Base-by-base conservation (phyloP, 2,329 filamentous ascomycete genomes). In the Rachicladosporium sp. region DNA sequence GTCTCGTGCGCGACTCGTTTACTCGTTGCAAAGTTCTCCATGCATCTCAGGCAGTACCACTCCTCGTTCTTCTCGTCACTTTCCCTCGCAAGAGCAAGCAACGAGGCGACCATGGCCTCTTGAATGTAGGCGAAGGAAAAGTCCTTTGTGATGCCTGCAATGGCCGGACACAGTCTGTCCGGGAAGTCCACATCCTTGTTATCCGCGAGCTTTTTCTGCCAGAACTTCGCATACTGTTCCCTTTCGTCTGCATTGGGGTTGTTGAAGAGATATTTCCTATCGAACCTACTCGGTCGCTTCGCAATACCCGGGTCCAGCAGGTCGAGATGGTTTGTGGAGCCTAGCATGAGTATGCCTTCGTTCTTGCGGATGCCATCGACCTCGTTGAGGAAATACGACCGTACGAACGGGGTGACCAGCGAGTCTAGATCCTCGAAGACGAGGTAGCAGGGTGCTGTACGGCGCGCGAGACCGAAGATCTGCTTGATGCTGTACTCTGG, bases 391-490 rank as follows among this genome's bases (percentile, higher is more conserved):
- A 84, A 83, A 61, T 81, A 83, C 41, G 69, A 74, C 12, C 79
- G 66, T 8, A 78, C 73, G 2, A 53, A 46, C 33, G 76, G 69
- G 10, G 66, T 69, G 31, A 84, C 71, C 31, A 83, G 69, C 4
- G 73, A 78, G 53, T 84, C 80, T 2, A 84, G 67, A 46, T 84
- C 80, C 54, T 84, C 80, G 41, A 83, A 76, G 31, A 84, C 73
- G 4, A 84, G 68, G 47, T 81, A 74, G 58, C 78, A 83, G 0
- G 80, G 80, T 0, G 79, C 71, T 44, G 73, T 67, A 45, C 70
- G 62, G 11, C 80, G 65, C 1, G 80, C 80, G 48, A 73, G 75
- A 12, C 41, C 37, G 50, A 80, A 79, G 23, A 79, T 72, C 9
- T 57, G 40, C n/a, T 61, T 56, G 42, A 80, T 70, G 50, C 68